A percentile compares a stretch with the other conserved stretches of the same genome.
These are phyloP conservation scores for Cucumis cinereus DNA, from an alignment of 306 rosid genomes.

Conservation along the genomic window DNA sequence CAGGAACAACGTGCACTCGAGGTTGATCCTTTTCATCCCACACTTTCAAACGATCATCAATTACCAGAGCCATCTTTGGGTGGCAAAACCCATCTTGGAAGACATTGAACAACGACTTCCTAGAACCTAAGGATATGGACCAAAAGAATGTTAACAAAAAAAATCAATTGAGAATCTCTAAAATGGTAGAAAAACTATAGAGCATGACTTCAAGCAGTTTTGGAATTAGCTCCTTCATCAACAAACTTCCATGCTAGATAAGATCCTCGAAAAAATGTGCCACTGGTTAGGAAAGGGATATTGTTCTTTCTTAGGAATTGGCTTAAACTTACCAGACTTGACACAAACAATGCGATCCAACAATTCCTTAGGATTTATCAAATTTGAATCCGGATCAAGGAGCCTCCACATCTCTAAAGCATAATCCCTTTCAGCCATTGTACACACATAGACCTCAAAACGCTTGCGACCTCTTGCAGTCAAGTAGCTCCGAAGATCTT, in stretches of 20 bases:
- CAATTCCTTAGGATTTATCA: slow-evolving; percentile 75
- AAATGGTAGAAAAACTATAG: slow-evolving; percentile 1
- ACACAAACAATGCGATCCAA: slow-evolving; percentile 93
- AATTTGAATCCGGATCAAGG: slow-evolving; percentile 94
- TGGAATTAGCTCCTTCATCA: not conserved
- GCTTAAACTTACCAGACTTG: slow-evolving; percentile 47
- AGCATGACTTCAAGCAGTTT: not conserved
- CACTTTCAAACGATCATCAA: slow-evolving; percentile 98
- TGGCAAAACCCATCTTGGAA: slow-evolving; percentile 83
- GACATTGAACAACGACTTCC: slow-evolving; percentile 86
- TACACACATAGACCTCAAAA: slow-evolving; percentile 98
- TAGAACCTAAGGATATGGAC: slow-evolving; percentile 43
- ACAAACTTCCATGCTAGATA: not conserved
- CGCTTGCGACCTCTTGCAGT: slow-evolving; percentile 99
- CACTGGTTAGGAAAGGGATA: not conserved
- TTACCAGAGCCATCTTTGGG: slow-evolving; percentile 92
- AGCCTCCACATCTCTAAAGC: slow-evolving; percentile 99
- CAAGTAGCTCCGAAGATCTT: slow-evolving; percentile 93
- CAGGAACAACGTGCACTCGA: slow-evolving; percentile 97
- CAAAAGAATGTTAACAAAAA: slow-evolving; percentile 11
- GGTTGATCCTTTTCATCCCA: slow-evolving; percentile 99
- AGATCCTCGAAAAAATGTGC: not conserved
- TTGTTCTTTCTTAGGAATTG: not conserved
- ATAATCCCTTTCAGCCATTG: slow-evolving; percentile 99
- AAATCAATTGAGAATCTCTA: not conserved